Percentiles rank a stretch among this genome's conserved stretches.
Evolutionary conservation across 164 flowering plant species (phyloP).

Genomic region (Vitis cinerea): DNA sequence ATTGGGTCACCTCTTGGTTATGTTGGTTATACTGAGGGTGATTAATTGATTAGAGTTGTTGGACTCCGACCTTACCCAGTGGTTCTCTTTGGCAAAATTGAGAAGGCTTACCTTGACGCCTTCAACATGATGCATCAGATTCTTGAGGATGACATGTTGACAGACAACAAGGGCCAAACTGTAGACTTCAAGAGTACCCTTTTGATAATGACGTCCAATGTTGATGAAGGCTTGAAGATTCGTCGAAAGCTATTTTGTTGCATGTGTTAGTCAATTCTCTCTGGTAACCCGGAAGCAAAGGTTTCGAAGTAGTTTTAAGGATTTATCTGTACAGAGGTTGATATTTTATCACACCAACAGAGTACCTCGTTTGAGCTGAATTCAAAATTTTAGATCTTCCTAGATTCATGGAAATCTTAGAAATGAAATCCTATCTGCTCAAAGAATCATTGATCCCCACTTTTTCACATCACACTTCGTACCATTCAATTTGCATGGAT

Average conservation of each 20-base stretch:
- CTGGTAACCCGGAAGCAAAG: neutral
- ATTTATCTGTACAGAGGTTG: neutral
- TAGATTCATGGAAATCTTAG: neutral
- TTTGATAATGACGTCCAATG: conserved; percentile 85
- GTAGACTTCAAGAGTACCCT: conserved; percentile 89
- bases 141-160: conserved; percentile 80
- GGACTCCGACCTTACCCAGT: too few relatives aligned
- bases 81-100: conserved; percentile 56
- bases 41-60: conserved; percentile 81
- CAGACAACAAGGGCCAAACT: conserved; percentile 86
- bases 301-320: neutral
- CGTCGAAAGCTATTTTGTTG: neutral
- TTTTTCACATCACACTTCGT: too few relatives aligned
- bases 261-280: neutral
- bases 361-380: neutral
- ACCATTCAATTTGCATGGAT: too few relatives aligned
- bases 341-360: neutral
- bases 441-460: neutral
- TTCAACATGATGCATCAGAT: conserved; percentile 97
- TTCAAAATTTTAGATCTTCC: neutral
- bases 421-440: neutral
- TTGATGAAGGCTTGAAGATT: conserved; percentile 29
- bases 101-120: conserved; percentile 94
- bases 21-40: conserved; percentile 86
- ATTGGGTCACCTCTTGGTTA: conserved; percentile 95